These are phyloP conservation scores for Eudorina sp. DNA, from an alignment of 139 green algal species.

Conservation along the genomic window DNA sequence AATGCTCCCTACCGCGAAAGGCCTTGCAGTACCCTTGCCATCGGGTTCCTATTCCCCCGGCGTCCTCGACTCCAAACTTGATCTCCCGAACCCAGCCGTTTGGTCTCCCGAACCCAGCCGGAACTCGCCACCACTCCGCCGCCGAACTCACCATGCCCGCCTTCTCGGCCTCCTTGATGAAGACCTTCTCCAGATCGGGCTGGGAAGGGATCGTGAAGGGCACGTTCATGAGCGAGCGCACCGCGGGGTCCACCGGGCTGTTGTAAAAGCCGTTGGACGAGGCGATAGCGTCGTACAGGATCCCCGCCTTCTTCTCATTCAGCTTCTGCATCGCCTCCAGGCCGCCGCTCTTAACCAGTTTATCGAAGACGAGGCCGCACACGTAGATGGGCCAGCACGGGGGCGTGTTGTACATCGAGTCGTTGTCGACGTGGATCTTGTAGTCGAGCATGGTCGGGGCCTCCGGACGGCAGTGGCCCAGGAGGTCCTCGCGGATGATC, in stretches of 20 bases:
- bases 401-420: constrained; percentile 98
- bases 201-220: constrained; percentile 96
- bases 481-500: constrained; percentile 96
- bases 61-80: no score
- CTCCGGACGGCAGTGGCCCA: constrained; percentile 82
- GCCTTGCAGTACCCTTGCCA: no score
- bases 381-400: constrained; percentile 99
- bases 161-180: constrained; percentile 66
- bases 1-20: no score
- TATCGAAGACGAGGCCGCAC: constrained; percentile 97
- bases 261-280: constrained; percentile 91
- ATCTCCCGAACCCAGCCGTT: no score
- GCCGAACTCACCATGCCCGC: constrained; percentile 51
- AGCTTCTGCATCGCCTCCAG: constrained; percentile 75
- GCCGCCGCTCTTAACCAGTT: constrained; percentile 85
- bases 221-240: constrained; percentile 97
- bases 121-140: not conserved
- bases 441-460: constrained; percentile 97
- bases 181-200: constrained; percentile 80
- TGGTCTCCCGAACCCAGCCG: no score
- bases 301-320: constrained; percentile 74
- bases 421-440: constrained; percentile 87
- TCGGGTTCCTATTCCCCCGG: no score
- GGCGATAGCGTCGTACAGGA: constrained; percentile 95
- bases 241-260: constrained; percentile 87